These are phyloP conservation scores for Spizellomyces sp. DNA, from an alignment of 192 early-diverging fungal genomes.

Conservation along the genomic window DNA sequence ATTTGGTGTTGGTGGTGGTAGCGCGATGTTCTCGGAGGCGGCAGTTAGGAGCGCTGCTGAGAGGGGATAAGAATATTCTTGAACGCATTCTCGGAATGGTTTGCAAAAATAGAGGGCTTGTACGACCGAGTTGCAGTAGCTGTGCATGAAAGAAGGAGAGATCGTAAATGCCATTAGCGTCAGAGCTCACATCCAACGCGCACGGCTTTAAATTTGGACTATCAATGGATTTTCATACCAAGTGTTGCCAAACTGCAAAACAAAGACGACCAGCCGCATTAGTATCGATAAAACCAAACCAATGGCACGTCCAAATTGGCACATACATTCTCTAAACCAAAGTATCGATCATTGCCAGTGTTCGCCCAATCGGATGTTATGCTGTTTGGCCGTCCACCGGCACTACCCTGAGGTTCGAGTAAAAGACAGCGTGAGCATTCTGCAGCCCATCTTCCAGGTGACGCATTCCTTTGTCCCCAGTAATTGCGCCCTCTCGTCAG, in stretches of 20 bases:
- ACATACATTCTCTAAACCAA: constrained; percentile 88
- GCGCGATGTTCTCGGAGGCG: constrained; percentile 22
- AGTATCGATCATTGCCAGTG: constrained; percentile 77
- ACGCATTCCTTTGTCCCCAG: no score
- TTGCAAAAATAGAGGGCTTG: constrained; percentile 95
- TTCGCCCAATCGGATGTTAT: constrained; percentile 39
- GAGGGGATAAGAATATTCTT: constrained; percentile 68
- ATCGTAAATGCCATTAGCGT: no score
- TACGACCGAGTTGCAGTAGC: constrained; percentile 95
- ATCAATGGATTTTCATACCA: constrained; percentile 55
- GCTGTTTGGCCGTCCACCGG: constrained; percentile 17
- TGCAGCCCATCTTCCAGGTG: no score
- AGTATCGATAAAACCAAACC: no score
- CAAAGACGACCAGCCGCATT: background rate
- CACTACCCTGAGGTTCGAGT: constrained; percentile 5
- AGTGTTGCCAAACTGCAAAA: constrained; percentile 79
- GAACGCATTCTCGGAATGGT: constrained; percentile 91
- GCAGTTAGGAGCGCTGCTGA: constrained; percentile 38
- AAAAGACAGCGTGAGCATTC: background rate
- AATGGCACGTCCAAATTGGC: no score
- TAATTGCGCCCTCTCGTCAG: no score
- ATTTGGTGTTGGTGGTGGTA: constrained; percentile 40
- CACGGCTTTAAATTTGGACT: background rate
- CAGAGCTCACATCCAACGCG: background rate
- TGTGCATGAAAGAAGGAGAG: background rate